phyloP scores from a whole-genome alignment of 257 asterid genomes.

The Haberlea rhodopensis region DNA sequence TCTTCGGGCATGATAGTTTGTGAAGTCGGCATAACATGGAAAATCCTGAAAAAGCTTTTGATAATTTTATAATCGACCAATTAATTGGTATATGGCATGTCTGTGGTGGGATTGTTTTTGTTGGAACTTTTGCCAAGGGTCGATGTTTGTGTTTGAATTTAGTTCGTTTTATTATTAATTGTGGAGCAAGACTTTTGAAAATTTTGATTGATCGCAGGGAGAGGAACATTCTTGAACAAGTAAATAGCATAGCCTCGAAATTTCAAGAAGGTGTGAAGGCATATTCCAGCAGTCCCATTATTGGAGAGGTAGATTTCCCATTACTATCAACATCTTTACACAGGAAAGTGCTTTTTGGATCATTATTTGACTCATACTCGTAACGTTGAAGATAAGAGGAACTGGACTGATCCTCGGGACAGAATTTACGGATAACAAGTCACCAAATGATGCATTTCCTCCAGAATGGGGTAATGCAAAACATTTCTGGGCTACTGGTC shows the following conservation, averaged over 20 bases:
- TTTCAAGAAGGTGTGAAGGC: slow-evolving; percentile 86
- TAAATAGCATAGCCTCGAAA: slow-evolving; percentile 70
- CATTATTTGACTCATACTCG: slow-evolving; percentile 6
- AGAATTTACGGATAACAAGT: slow-evolving; percentile 80
- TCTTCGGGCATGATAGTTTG: too few species aligned
- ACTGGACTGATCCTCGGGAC: slow-evolving; percentile 89
- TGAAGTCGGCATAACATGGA: not conserved
- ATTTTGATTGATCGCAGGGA: slow-evolving; percentile 50
- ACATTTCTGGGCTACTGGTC: not conserved
- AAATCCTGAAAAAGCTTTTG: not conserved
- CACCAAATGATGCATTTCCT: slow-evolving; percentile 86
- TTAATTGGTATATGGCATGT: not conserved
- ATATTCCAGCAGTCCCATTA: slow-evolving; percentile 77
- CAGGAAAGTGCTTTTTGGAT: not conserved
- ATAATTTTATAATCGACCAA: not conserved
- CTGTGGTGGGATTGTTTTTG: not conserved
- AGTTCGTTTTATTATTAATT: not conserved
- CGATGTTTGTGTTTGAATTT: not conserved
- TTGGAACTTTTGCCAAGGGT: not conserved
- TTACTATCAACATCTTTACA: not conserved
- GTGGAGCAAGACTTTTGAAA: not conserved
- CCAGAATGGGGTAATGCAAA: slow-evolving; percentile 99
- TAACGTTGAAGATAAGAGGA: slow-evolving; percentile 73
- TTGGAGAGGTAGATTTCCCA: slow-evolving; percentile 71
- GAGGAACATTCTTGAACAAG: slow-evolving; percentile 62